Base-by-base conservation (phyloP, 441 rosid genomes). In the Flueggea neowawraea region DNA sequence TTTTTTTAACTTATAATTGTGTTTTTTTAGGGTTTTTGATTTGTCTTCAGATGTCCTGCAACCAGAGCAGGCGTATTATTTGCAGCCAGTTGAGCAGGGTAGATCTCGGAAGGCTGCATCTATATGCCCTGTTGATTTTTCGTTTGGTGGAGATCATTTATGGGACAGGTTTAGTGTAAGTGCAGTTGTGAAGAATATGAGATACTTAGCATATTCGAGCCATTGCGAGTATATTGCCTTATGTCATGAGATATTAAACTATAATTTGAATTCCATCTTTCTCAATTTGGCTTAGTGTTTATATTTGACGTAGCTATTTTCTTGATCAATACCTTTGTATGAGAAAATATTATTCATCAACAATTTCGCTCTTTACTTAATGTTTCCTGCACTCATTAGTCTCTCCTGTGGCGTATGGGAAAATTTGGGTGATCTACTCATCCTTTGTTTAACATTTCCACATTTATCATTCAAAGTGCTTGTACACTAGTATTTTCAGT, bases 81-180 rank as follows among this genome's bases (percentile, higher is more conserved):
- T 90, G 54, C 97, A 91, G 80, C 96, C 98, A 16, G 85, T 82
- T 71, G 90, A 84, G 73, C 88, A 89, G 49, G 95, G 98, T 70
- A 74, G 80, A 76, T 84, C 87, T 54, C 86, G 83, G 67, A 85
- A 73, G 65, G 96, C 93, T 69, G 81, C 91, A 41, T 80, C 97
- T 68, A 72, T 89, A 60, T 90, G 88, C 76, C 85, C 97, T 53
- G 96, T 83, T 57, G 93, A 84, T 74, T 95, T 90, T 75, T 76
- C 79, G 68, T 95, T 90, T 57, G 95, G 98, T 36, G 96, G 86
- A 77, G 91, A 87, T 69, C 98, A 90, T 82, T 72, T 95, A 79
- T 91, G 99, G 99, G 97, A 95, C 72, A 82, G 88, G 58, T 88
- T 95, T 73, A 86, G 86, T 63, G 98, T 95, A 85, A 91, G 97